Evolutionary conservation across 1,284 basidiomycete species (phyloP).

Genomic region (Moesziomyces globuligerus): DNA sequence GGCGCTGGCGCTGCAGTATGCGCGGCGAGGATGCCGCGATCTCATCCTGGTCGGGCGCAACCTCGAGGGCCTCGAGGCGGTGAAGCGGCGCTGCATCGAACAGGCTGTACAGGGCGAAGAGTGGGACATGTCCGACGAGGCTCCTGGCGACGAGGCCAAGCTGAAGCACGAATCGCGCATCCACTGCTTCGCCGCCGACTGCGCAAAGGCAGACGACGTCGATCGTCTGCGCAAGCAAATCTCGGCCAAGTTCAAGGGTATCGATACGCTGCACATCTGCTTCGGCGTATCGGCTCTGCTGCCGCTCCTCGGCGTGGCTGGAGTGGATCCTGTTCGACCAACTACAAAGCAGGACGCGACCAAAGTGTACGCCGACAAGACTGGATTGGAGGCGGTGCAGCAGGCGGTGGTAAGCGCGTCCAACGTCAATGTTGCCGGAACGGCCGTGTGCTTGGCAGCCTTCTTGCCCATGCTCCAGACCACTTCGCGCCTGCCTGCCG

Average conservation of each 20-base stretch:
- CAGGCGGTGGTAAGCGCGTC: constrained; percentile 66
- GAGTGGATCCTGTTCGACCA: constrained; percentile 70
- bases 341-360: constrained; percentile 67
- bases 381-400: constrained; percentile 68
- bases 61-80: constrained; percentile 72
- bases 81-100: constrained; percentile 73
- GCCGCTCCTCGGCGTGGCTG: constrained; percentile 80
- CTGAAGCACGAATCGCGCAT: constrained; percentile 54
- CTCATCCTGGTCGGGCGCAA: constrained; percentile 80
- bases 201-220: constrained; percentile 77
- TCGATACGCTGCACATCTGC: constrained; percentile 84
- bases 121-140: constrained; percentile 53
- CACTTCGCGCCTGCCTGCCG: constrained; percentile 77
- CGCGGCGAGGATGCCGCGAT: constrained; percentile 77
- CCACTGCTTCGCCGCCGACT: constrained; percentile 73
- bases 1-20: constrained; percentile 78
- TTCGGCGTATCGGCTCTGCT: constrained; percentile 86
- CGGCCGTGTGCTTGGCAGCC: constrained; percentile 69
- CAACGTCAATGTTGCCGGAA: constrained; percentile 70
- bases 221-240: constrained; percentile 73
- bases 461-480: constrained; percentile 77
- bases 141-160: constrained; percentile 41
- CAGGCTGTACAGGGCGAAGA: constrained; percentile 43
- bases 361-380: constrained; percentile 70
- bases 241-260: constrained; percentile 75